phyloP scores from a whole-genome alignment of 192 early-diverging fungal genomes.

The Coemansia sp. region DNA sequence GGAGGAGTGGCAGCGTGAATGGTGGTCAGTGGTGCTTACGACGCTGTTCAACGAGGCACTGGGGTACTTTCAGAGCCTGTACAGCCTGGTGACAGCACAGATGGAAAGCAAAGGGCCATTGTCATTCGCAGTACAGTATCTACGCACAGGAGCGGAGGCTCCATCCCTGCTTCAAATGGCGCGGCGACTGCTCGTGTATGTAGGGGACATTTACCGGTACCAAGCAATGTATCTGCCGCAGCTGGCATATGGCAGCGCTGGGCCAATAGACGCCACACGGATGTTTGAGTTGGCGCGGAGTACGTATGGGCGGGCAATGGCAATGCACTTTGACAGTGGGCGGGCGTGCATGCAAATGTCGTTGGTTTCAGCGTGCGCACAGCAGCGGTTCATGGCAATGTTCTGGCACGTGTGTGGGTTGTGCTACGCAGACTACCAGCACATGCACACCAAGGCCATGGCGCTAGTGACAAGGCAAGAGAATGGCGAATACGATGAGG shows the following conservation, averaged over 20 bases:
- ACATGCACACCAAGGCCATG: neutral
- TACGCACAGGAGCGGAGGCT: neutral
- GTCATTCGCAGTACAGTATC: neutral
- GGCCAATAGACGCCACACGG: conserved; percentile 6
- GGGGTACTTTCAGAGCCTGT: conserved; percentile 35
- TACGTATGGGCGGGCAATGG: conserved; percentile 29
- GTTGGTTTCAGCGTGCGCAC: conserved; percentile 19
- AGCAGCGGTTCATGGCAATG: conserved; percentile 23
- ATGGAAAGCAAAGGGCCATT: neutral
- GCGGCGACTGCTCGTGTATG: conserved; percentile 23
- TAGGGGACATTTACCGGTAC: conserved; percentile 47
- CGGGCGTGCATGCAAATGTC: conserved; percentile 33
- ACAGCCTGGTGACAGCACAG: conserved; percentile 2
- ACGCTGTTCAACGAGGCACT: conserved; percentile 42
- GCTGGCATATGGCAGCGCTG: conserved; percentile 12
- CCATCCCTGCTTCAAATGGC: conserved; percentile 19
- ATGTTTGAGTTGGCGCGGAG: conserved; percentile 21
- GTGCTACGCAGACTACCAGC: conserved; percentile 17
- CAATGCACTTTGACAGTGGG: conserved; percentile 31
- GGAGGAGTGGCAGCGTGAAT: conserved; percentile 36
- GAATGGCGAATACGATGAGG: neutral
- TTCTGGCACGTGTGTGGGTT: conserved; percentile 44
- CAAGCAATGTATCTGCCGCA: conserved; percentile 43
- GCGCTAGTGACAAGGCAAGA: neutral
- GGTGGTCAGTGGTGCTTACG: conserved; percentile 34